Percentiles rank a stretch among this genome's conserved stretches.
Conservation (phyloP, 768 basidiomycete species). For the Suillus fuscotomentosus region DNA sequence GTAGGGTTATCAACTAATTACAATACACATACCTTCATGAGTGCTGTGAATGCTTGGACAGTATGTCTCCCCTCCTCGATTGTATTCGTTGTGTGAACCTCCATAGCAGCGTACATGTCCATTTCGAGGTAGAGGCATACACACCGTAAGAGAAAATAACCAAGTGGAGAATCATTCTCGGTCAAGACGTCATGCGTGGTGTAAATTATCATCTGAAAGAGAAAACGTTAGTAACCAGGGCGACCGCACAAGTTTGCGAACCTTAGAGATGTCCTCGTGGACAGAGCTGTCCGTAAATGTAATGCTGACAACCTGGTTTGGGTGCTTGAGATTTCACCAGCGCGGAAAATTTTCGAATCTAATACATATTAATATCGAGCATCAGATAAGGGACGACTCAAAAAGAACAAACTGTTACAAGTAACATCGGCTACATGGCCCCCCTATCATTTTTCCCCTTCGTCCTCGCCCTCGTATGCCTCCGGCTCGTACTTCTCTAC, state of each 20-base stretch:
- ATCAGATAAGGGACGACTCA: background rate
- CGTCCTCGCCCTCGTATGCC: no score
- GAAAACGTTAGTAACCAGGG: background rate
- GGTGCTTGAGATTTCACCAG: conserved; percentile 35
- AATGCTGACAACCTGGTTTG: conserved; percentile 20
- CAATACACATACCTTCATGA: conserved; percentile 20
- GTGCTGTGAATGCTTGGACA: conserved; percentile 16
- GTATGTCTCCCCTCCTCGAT: conserved; percentile 20
- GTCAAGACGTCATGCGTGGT: conserved; percentile 24
- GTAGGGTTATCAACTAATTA: background rate
- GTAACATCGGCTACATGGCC: no score
- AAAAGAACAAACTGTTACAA: background rate
- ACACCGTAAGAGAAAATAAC: conserved; percentile 27
- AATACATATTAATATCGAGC: background rate
- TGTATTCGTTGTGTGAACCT: conserved; percentile 30
- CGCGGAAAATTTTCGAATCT: conserved; percentile 29
- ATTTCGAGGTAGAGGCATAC: conserved; percentile 28
- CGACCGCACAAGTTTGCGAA: conserved; percentile 9
- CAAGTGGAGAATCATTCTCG: conserved; percentile 5
- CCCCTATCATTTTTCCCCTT: no score
- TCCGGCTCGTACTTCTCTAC: no score
- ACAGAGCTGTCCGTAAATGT: conserved; percentile 36
- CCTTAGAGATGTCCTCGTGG: conserved; percentile 36
- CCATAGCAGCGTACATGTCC: conserved; percentile 28
- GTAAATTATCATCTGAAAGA: conserved; percentile 21